Base-by-base conservation (phyloP, 1,139 yeast species). In the Candida sp. region DNA sequence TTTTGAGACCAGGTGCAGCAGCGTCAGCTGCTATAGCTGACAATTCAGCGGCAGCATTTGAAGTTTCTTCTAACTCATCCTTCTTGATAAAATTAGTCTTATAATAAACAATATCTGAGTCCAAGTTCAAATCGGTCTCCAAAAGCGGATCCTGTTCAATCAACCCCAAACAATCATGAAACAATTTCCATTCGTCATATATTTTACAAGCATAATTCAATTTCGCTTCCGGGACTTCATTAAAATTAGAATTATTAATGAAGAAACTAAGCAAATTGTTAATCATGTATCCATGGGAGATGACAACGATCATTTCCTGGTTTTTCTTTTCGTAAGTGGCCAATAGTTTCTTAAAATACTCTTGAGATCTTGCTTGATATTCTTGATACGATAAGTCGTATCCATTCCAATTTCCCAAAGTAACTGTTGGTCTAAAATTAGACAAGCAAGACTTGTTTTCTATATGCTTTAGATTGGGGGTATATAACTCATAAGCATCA, bases 401-500 rank as follows among this genome's bases (percentile, higher is more conserved):
- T 2, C 77, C 79, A 54, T 73, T 73, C 54, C 64, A 73, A n/a
- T 66, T 75, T 22, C 79, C 79, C 49, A 73, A 61, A 11, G 72
- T 66, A 29, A 63, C 64, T n/a, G 76, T 69, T 32, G 79, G 79
- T 27, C 79, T 56, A 51, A 73, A 73, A 48, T 71, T 73, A 32
- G 74, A 68, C 48, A 71, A 64, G 22, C 63, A 60, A 35, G 61
- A 56, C 44, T 65, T 61, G 49, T 73, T 73, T 39, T 58, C 59
- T 50, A 73, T 52, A 37, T 55, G 49, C 53, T 69, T 71, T 43
- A 72, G 53, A 50, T 73, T 73, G 30, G 77, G 77, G 5, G 75
- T 73, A 48, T 72, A 73, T 77, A 73, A 70, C 47, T 70, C 68
- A 53, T 73, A 73, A 5, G 77, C 78, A 50, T 72, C 77, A 45